phyloP scores from a whole-genome alignment of 768 basidiomycete species.

The Dacryopinax primogenitus region DNA sequence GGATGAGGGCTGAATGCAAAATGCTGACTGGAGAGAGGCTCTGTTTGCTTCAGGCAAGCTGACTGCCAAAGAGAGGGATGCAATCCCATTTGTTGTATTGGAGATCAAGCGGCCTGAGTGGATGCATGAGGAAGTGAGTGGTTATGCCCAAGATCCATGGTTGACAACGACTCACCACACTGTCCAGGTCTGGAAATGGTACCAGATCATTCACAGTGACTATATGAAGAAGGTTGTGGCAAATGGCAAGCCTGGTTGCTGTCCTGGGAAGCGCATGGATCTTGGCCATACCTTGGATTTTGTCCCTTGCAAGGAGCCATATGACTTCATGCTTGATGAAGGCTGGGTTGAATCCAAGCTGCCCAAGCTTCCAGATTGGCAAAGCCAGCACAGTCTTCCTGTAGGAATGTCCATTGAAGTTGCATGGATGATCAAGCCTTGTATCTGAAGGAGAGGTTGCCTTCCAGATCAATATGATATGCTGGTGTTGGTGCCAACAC shows the following conservation, averaged over 20 bases:
- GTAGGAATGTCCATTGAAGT: not conserved
- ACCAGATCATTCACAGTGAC: not conserved
- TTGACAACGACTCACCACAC: not conserved
- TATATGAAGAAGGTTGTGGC: not conserved
- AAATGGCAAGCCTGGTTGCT: not conserved
- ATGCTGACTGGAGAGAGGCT: not conserved
- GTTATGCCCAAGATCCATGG: not conserved
- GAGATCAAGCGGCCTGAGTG: slow-evolving; percentile 5
- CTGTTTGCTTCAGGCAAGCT: not conserved
- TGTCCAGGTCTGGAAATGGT: not conserved
- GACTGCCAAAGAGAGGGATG: not conserved
- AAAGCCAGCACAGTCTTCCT: not conserved
- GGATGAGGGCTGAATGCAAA: not conserved
- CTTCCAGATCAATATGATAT: too few species aligned
- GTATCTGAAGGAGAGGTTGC: too few species aligned
- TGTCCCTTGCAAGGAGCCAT: not conserved
- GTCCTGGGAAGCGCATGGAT: not conserved
- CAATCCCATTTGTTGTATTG: not conserved
- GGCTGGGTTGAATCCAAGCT: not conserved
- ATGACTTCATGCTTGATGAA: not conserved
- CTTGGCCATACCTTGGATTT: not conserved
- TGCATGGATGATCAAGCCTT: not conserved
- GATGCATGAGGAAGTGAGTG: not conserved
- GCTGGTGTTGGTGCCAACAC: not conserved
- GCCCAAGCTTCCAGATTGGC: not conserved